A percentile compares a stretch with the other conserved stretches of the same genome.
These are phyloP conservation scores for Excoecaria agallocha DNA, from an alignment of 345 rosid species.

Conservation along the genomic window DNA sequence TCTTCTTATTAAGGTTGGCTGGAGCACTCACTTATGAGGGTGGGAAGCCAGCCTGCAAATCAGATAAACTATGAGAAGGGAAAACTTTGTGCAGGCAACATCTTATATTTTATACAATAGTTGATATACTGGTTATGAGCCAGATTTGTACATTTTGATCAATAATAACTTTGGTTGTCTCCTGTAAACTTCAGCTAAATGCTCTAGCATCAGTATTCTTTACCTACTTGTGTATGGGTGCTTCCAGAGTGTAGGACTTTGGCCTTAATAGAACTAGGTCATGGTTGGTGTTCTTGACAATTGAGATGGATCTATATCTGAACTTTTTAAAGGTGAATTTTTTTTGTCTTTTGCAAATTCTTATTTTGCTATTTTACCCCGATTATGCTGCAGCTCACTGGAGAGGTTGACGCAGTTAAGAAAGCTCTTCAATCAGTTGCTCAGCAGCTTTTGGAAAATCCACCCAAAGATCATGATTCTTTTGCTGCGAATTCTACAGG, in stretches of 20 bases:
- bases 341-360: not conserved
- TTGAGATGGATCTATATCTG: not conserved
- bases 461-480: conserved; percentile 41
- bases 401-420: conserved; percentile 57
- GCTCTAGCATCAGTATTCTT: not conserved
- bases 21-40: not conserved
- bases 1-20: not conserved
- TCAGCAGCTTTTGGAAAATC: conserved; percentile 54
- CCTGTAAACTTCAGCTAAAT: not conserved
- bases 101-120: not conserved
- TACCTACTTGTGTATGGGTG: not conserved
- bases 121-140: not conserved
- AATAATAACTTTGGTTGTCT: not conserved
- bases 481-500: conserved; percentile 37
- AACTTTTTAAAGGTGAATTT: not conserved
- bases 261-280: not conserved
- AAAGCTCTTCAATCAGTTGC: conserved; percentile 60
- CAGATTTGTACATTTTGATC: not conserved
- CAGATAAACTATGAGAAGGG: not conserved
- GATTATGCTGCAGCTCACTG: conserved; percentile 47
- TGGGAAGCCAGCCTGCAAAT: not conserved
- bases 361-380: not conserved
- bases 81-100: not conserved
- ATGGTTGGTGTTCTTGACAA: not conserved
- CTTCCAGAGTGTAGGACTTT: not conserved